phyloP scores from a whole-genome alignment of 2,329 filamentous ascomycete genomes.

The Penicillium capsulatum region DNA sequence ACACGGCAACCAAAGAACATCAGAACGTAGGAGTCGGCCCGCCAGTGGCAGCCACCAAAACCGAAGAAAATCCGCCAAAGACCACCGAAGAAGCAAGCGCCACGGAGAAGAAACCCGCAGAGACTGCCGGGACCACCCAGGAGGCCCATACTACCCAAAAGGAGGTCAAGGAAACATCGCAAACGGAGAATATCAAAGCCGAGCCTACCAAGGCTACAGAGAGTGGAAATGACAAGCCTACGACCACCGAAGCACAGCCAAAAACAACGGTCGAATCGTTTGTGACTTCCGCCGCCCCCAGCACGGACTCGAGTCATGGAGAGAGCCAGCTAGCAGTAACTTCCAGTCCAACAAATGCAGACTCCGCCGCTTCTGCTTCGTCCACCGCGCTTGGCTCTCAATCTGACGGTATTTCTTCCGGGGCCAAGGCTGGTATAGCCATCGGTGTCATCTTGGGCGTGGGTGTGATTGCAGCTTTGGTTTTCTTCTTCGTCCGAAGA shows the following conservation, averaged over 20 bases:
- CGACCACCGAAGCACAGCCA: slow-evolving; percentile 6
- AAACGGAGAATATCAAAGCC: slow-evolving; percentile 12
- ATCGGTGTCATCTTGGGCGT: slow-evolving; percentile 73
- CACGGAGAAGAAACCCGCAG: slow-evolving; percentile 4
- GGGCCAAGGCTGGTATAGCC: slow-evolving; percentile 73
- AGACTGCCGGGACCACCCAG: slow-evolving; percentile 5
- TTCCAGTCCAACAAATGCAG: slow-evolving; percentile 17
- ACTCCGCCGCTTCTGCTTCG: slow-evolving; percentile 24
- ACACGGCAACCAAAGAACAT: slow-evolving; percentile 11
- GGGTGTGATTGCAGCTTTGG: slow-evolving; percentile 60
- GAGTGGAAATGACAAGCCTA: slow-evolving; percentile 1
- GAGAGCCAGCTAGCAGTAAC: slow-evolving; percentile 13
- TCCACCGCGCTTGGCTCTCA: slow-evolving; percentile 21
- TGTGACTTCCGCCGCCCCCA: slow-evolving; percentile 20
- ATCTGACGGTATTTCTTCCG: slow-evolving; percentile 40
- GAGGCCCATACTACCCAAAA: slow-evolving; percentile 11
- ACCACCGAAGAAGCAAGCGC: slow-evolving; percentile 9
- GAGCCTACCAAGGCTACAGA: slow-evolving; percentile 11
- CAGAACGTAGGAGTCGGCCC: slow-evolving; percentile 25
- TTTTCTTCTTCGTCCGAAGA: slow-evolving; percentile 71
- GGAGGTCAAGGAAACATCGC: slow-evolving; percentile 3
- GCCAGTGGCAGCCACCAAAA: slow-evolving; percentile 23
- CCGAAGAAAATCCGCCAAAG: slow-evolving; percentile 10
- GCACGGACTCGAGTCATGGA: slow-evolving; percentile 15
- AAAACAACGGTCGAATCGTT: slow-evolving; percentile 12